Percentiles rank a stretch among this genome's conserved stretches.
These are phyloP conservation scores for Quercus tomentella DNA, from an alignment of 331 rosid genomes.

Conservation along the genomic window DNA sequence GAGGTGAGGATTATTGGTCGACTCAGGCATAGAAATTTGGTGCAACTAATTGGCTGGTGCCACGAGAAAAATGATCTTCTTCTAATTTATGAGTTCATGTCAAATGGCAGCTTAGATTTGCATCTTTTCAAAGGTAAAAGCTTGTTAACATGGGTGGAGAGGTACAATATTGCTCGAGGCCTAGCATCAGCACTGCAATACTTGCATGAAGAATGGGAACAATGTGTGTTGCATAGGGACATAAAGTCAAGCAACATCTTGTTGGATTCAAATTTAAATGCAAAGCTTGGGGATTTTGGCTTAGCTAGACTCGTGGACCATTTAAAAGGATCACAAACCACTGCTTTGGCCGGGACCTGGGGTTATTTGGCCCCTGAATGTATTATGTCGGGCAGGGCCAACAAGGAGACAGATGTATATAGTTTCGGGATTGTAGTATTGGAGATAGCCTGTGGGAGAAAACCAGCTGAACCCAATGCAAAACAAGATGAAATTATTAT, in stretches of 20 bases:
- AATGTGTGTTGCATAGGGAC: conserved; percentile 15
- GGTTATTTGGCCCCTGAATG: no score
- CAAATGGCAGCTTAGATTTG: conserved; percentile 16
- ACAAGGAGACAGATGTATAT: no score
- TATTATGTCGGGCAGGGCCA: no score
- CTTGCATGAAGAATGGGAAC: conserved; percentile 28
- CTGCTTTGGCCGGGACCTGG: conserved; percentile 17
- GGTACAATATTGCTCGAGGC: conserved; percentile 22
- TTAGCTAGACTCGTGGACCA: conserved; percentile 27
- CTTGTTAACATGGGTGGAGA: conserved; percentile 11
- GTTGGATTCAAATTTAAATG: conserved; percentile 29
- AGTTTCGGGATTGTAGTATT: no score
- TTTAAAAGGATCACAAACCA: conserved; percentile 6
- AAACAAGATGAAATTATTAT: no score
- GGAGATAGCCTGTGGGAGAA: no score
- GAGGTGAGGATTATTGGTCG: conserved; percentile 9
- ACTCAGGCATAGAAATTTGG: conserved; percentile 14
- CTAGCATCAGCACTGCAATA: conserved; percentile 31
- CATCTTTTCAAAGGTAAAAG: neutral
- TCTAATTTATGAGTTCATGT: conserved; percentile 3
- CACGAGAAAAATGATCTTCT: neutral
- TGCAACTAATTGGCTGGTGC: conserved; percentile 21
- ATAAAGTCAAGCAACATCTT: conserved; percentile 25
- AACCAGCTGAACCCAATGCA: no score
- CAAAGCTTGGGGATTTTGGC: conserved; percentile 37